Percentiles rank a stretch among this genome's conserved stretches.
Evolutionary conservation across 2,329 filamentous ascomycete genomes (phyloP).

Genomic region (Colletotrichum karsti): DNA sequence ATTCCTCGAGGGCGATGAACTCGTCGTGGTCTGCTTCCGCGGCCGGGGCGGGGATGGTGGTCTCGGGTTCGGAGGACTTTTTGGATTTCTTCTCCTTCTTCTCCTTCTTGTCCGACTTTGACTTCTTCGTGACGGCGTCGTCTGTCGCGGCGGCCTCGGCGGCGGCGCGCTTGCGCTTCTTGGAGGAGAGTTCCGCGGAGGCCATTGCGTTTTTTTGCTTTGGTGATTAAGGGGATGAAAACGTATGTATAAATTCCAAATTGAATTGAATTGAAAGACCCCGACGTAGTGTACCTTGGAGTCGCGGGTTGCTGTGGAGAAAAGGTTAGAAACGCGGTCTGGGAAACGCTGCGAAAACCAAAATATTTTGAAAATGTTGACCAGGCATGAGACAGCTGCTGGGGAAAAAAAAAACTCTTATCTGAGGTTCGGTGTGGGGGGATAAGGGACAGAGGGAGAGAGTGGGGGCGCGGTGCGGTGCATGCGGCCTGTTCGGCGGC

Average conservation of each 20-base stretch:
- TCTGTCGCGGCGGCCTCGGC: slow-evolving; percentile 24
- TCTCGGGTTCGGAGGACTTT: neutral
- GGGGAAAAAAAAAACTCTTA: slow-evolving; percentile 16
- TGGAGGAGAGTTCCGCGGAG: slow-evolving; percentile 29
- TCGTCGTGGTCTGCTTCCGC: too few species aligned
- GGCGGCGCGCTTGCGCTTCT: slow-evolving; percentile 35
- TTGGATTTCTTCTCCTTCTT: slow-evolving; percentile 33
- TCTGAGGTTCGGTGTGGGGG: slow-evolving; percentile 19
- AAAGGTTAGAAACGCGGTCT: neutral
- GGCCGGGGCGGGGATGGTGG: neutral
- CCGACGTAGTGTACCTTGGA: too few species aligned
- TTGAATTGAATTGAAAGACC: too few species aligned
- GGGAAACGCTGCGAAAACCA: neutral
- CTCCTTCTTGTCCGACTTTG: slow-evolving; percentile 34
- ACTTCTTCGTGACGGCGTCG: slow-evolving; percentile 32
- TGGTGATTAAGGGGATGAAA: too few species aligned
- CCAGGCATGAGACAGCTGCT: neutral
- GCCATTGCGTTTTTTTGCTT: neutral
- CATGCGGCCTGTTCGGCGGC: slow-evolving; percentile 18
- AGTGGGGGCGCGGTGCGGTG: neutral
- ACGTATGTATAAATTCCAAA: too few species aligned
- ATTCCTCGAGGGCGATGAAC: slow-evolving; percentile 26
- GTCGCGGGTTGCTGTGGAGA: neutral
- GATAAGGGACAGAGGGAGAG: slow-evolving; percentile 3
- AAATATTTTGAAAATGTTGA: neutral